Evolutionary conservation across 2,329 filamentous ascomycete genomes (phyloP).

Genomic region (Myriosclerotinia duriaeana): DNA sequence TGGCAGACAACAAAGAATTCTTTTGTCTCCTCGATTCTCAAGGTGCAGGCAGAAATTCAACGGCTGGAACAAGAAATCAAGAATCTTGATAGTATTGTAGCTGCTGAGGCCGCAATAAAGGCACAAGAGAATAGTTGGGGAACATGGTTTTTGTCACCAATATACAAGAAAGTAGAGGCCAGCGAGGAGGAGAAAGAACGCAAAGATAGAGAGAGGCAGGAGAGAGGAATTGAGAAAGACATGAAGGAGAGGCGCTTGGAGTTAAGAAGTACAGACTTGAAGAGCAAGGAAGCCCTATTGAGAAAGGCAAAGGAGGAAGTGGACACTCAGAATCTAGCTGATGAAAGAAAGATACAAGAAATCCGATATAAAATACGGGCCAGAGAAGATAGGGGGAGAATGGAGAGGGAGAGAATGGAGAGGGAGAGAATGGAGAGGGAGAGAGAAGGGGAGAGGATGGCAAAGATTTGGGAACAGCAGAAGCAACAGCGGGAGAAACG

Average conservation of each 20-base stretch:
- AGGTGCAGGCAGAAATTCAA: slow-evolving; percentile 31
- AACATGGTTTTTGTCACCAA: slow-evolving; percentile 38
- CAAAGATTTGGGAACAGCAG: slow-evolving; percentile 24
- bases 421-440: slow-evolving; percentile 14
- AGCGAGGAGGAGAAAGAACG: slow-evolving; percentile 41
- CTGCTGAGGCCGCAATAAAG: slow-evolving; percentile 38
- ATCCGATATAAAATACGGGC: slow-evolving; percentile 24
- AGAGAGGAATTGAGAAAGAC: slow-evolving; percentile 40
- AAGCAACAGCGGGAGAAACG: slow-evolving; percentile 25
- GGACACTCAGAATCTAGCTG: slow-evolving; percentile 24
- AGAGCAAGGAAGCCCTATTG: slow-evolving; percentile 20
- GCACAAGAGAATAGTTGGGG: slow-evolving; percentile 41
- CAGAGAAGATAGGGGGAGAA: slow-evolving; percentile 22
- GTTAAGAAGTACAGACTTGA: slow-evolving; percentile 31
- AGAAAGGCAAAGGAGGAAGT: slow-evolving; percentile 21
- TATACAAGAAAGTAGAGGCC: slow-evolving; percentile 38
- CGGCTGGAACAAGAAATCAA: slow-evolving; percentile 38
- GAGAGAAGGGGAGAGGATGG: slow-evolving; percentile 6
- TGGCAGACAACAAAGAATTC: slow-evolving; percentile 36
- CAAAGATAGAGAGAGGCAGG: slow-evolving; percentile 40
- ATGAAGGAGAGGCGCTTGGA: slow-evolving; percentile 40
- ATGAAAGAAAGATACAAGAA: slow-evolving; percentile 25
- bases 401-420: slow-evolving; percentile 24
- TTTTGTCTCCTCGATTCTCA: slow-evolving; percentile 32
- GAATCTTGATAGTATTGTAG: slow-evolving; percentile 34